Evolutionary conservation across 1,284 basidiomycete species (phyloP).

Genomic region (Microbotryomycetes sp.): DNA sequence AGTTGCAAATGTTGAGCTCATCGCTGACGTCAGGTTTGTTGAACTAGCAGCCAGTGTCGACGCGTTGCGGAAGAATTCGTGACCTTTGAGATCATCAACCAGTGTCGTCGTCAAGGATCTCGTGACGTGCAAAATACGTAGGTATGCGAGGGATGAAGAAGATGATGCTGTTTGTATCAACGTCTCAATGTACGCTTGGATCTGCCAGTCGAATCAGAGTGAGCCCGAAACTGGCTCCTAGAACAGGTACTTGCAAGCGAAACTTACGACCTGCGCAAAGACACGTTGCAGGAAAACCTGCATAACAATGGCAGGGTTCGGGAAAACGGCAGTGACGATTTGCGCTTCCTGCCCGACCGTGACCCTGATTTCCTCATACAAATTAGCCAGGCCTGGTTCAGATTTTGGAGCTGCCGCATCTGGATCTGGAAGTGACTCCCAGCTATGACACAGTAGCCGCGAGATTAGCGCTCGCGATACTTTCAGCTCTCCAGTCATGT

Average conservation of each 20-base stretch:
- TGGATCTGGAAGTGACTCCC: slow-evolving; percentile 73
- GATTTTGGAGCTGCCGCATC: slow-evolving; percentile 67
- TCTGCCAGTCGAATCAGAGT: slow-evolving; percentile 49
- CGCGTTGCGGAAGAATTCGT: slow-evolving; percentile 65
- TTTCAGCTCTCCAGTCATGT: no score
- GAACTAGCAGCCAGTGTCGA: slow-evolving; percentile 24
- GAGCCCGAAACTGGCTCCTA: no score
- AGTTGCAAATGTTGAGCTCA: slow-evolving; percentile 1
- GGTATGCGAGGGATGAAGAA: slow-evolving; percentile 80
- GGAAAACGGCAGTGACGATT: slow-evolving; percentile 98
- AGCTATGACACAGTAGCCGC: slow-evolving; percentile 50
- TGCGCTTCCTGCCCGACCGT: slow-evolving; percentile 95
- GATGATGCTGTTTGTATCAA: slow-evolving; percentile 65
- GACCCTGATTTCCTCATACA: slow-evolving; percentile 80
- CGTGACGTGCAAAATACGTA: slow-evolving; percentile 83
- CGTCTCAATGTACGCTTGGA: slow-evolving; percentile 88
- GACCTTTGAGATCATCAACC: slow-evolving; percentile 86
- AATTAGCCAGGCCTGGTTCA: slow-evolving; percentile 69
- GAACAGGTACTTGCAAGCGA: neutral
- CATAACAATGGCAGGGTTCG: slow-evolving; percentile 95
- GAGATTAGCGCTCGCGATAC: neutral
- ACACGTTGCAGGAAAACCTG: slow-evolving; percentile 96
- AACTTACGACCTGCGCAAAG: slow-evolving; percentile 90
- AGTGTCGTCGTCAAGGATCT: slow-evolving; percentile 71
- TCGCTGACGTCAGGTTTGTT: neutral